phyloP scores from a whole-genome alignment of 164 flowering plant species.

The Hamamelis virginiana region DNA sequence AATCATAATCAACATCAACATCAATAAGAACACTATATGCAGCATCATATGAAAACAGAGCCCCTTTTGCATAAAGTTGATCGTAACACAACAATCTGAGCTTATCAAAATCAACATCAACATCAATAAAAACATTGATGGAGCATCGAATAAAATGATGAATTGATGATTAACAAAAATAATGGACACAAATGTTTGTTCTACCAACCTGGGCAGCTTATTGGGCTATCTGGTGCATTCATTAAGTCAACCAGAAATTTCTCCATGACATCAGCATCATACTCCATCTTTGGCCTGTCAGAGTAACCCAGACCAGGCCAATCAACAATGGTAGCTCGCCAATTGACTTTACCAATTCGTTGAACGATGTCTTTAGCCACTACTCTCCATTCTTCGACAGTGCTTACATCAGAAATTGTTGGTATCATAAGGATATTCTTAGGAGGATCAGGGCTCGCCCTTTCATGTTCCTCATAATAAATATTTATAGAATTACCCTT shows the following conservation, averaged over 20 bases:
- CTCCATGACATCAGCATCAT: slow-evolving; percentile 89
- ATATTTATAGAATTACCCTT: slow-evolving; percentile 59
- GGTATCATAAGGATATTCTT: slow-evolving; percentile 81
- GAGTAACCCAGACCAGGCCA: slow-evolving; percentile 98
- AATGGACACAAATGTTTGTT: not conserved
- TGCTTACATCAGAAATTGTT: slow-evolving; percentile 95
- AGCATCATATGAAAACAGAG: not conserved
- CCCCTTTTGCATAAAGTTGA: no score
- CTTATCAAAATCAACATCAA: not conserved
- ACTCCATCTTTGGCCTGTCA: slow-evolving; percentile 80
- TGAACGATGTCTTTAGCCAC: slow-evolving; percentile 75
- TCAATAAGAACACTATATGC: not conserved
- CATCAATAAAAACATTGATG: not conserved
- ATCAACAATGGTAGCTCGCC: slow-evolving; percentile 81
- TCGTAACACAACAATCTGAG: not conserved
- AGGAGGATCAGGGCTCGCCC: slow-evolving; percentile 34
- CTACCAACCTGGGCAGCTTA: slow-evolving; percentile 47
- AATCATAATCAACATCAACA: not conserved
- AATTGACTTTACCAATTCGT: slow-evolving; percentile 48
- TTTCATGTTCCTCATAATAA: slow-evolving; percentile 72
- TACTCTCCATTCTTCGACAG: slow-evolving; percentile 91
- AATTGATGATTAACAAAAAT: not conserved
- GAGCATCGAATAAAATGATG: not conserved
- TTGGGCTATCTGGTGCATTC: slow-evolving; percentile 67
- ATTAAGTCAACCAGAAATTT: slow-evolving; percentile 77